phyloP scores from a whole-genome alignment of 352 stramenopile species.

The Globisporangium emineosum region DNA sequence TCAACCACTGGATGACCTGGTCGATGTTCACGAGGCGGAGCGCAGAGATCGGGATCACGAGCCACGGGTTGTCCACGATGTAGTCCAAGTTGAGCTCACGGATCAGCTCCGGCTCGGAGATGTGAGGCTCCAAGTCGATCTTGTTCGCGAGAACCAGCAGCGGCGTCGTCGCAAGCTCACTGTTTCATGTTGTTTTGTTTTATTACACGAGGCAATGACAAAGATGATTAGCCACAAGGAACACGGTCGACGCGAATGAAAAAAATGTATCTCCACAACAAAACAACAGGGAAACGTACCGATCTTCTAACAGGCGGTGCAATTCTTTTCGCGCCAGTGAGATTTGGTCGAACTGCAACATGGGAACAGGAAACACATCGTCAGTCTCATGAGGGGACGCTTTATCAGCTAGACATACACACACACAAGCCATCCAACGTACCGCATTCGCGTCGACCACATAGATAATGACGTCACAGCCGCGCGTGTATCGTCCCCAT shows the following conservation, averaged over 20 bases:
- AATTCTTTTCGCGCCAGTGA: conserved; percentile 93
- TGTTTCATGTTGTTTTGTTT: conserved; percentile 21
- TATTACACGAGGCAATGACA: conserved; percentile 2
- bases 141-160: conserved; percentile 98
- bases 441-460: conserved; percentile 96
- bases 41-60: conserved; percentile 97
- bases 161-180: conserved; percentile 89
- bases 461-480: conserved; percentile 99
- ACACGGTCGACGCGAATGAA: neutral
- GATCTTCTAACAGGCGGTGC: conserved; percentile 92
- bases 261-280: neutral
- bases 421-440: conserved; percentile 20
- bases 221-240: neutral
- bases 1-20: conserved; percentile 97
- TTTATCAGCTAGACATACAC: neutral
- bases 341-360: conserved; percentile 89
- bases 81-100: conserved; percentile 98
- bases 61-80: conserved; percentile 98
- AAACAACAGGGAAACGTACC: conserved; percentile 56
- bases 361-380: neutral
- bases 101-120: conserved; percentile 89
- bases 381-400: neutral
- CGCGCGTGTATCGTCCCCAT: conserved; percentile 93
- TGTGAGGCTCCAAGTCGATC: conserved; percentile 96
- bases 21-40: conserved; percentile 97